A percentile compares a stretch with the other conserved stretches of the same genome.
These are phyloP conservation scores for Epicoccum sorghinum DNA, from an alignment of 2,329 filamentous ascomycete genomes.

Conservation along the genomic window DNA sequence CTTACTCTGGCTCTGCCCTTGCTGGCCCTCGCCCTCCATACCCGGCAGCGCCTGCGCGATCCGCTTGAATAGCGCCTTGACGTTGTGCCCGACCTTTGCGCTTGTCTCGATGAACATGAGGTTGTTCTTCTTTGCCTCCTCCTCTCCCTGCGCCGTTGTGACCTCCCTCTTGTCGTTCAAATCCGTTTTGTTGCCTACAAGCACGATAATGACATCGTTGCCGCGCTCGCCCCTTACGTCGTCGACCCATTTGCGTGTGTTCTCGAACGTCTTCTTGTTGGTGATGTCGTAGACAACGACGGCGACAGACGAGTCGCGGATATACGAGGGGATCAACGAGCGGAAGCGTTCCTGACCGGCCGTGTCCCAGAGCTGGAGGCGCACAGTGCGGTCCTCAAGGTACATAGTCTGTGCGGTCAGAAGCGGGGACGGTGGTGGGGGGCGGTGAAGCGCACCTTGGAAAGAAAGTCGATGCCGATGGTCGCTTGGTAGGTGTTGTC, in stretches of 20 bases:
- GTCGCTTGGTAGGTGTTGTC: slow-evolving; percentile 99
- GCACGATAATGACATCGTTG: slow-evolving; percentile 97
- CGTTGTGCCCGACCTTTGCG: slow-evolving; percentile 96
- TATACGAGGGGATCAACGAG: slow-evolving; percentile 96
- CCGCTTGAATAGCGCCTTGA: slow-evolving; percentile 95
- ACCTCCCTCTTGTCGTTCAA: slow-evolving; percentile 98
- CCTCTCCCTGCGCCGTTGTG: slow-evolving; percentile 93
- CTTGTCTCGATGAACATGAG: slow-evolving; percentile 99
- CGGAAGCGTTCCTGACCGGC: slow-evolving; percentile 97
- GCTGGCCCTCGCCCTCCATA: slow-evolving; percentile 90
- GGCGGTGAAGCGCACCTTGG: slow-evolving; percentile 69
- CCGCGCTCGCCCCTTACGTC: slow-evolving; percentile 95
- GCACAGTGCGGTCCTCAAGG: slow-evolving; percentile 95
- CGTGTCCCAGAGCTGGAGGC: slow-evolving; percentile 97
- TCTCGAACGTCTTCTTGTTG: slow-evolving; percentile 96
- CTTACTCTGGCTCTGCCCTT: slow-evolving; percentile 80
- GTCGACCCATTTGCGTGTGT: slow-evolving; percentile 99
- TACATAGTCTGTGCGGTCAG: slow-evolving; percentile 82
- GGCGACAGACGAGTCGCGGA: slow-evolving; percentile 95
- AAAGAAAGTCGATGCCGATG: slow-evolving; percentile 98
- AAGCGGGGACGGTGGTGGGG: neutral
- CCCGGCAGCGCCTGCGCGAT: slow-evolving; percentile 97
- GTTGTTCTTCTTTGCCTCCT: slow-evolving; percentile 97
- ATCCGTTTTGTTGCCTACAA: slow-evolving; percentile 99
- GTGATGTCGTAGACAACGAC: slow-evolving; percentile 99